Percentiles rank a stretch among this genome's conserved stretches.
Evolutionary conservation across 352 stramenopile species (phyloP).

Genomic region (Globisporangium alternatum): DNA sequence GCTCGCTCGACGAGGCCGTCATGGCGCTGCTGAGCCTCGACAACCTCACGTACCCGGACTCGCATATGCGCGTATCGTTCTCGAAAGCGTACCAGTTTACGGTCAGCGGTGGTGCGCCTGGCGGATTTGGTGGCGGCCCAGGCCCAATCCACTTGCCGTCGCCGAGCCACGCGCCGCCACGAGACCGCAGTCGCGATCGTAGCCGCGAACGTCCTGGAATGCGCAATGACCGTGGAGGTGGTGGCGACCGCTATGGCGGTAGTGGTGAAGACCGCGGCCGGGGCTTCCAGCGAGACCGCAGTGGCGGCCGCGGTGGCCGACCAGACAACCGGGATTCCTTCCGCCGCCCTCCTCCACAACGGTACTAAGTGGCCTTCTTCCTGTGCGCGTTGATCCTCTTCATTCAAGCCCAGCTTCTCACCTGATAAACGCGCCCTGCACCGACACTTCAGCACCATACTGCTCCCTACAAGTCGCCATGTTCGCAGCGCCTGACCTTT

Average conservation of each 20-base stretch:
- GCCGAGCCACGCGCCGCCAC: constrained; percentile 20
- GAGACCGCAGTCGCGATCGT: constrained; percentile 50
- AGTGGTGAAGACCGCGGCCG: constrained; percentile 21
- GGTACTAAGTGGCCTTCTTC: constrained; percentile 18
- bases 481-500: too few relatives aligned
- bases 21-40: constrained; percentile 66
- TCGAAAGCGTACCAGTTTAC: constrained; percentile 59
- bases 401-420: background rate
- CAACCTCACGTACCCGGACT: constrained; percentile 71
- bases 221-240: constrained; percentile 5
- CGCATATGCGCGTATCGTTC: constrained; percentile 79
- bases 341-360: constrained; percentile 17
- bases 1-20: constrained; percentile 67
- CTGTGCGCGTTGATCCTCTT: background rate
- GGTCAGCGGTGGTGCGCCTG: constrained; percentile 10
- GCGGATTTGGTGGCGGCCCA: constrained; percentile 17
- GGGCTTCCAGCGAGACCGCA: constrained; percentile 2
- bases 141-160: constrained; percentile 20
- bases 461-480: too few relatives aligned
- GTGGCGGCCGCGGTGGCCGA: background rate
- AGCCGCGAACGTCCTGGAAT: constrained; percentile 31
- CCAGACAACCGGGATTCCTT: constrained; percentile 19
- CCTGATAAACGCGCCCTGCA: too few relatives aligned
- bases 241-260: constrained; percentile 4
- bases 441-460: too few relatives aligned